Conservation (phyloP, 768 basidiomycete genomes). For the Tephrocybe sp. region DNA sequence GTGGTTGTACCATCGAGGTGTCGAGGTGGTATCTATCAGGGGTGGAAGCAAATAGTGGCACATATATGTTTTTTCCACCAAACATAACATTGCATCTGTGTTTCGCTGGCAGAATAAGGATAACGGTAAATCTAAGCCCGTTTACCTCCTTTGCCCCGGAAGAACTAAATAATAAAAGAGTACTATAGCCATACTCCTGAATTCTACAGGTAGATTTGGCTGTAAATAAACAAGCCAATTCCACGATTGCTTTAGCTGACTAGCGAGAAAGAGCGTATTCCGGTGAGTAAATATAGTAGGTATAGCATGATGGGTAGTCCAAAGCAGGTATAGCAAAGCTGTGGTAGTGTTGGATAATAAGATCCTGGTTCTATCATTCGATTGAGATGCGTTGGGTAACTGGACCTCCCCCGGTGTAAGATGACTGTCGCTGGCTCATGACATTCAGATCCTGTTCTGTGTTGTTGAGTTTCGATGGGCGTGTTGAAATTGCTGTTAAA, state of each 20-base stretch:
- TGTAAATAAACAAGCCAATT: no score
- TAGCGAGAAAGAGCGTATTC: no score
- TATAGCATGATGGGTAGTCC: constrained; percentile 2
- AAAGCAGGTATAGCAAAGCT: constrained; percentile 1
- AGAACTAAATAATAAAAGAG: no score
- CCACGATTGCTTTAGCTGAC: no score
- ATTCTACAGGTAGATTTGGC: no score
- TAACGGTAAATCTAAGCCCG: no score
- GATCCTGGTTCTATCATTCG: constrained; percentile 43
- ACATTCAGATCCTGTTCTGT: constrained; percentile 36
- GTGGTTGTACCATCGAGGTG: neutral
- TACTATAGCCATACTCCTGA: no score
- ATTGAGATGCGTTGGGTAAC: constrained; percentile 74
- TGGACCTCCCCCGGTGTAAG: constrained; percentile 54
- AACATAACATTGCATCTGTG: neutral
- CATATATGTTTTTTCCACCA: neutral
- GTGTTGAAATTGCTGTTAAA: constrained; percentile 46
- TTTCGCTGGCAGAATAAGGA: no score
- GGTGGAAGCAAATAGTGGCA: neutral
- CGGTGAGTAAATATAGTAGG: constrained; percentile 12
- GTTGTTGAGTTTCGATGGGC: constrained; percentile 40
- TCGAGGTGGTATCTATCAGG: neutral
- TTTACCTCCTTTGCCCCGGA: no score
- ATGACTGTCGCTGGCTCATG: constrained; percentile 46
- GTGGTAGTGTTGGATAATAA: neutral